Evolutionary conservation across 768 basidiomycete genomes (phyloP).

Genomic region (Amanita rimosa): DNA sequence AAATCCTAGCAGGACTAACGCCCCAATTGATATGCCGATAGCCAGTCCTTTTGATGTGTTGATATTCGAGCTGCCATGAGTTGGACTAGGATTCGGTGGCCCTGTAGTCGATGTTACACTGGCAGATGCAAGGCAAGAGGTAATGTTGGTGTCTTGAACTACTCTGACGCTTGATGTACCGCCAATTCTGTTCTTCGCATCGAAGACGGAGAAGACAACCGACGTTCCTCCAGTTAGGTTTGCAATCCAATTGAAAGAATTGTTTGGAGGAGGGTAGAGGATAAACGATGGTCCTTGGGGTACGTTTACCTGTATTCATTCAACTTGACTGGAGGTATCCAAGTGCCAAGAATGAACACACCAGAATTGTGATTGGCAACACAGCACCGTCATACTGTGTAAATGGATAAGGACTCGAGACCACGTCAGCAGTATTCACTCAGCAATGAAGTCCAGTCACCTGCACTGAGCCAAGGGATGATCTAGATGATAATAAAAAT

Average conservation of each 20-base stretch:
- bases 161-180: conserved; percentile 14
- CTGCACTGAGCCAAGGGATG: conserved; percentile 16
- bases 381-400: conserved; percentile 13
- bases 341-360: conserved; percentile 6
- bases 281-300: conserved; percentile 15
- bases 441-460: conserved; percentile 10
- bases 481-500: conserved; percentile 18
- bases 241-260: conserved; percentile 15
- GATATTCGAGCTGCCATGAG: background rate
- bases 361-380: conserved; percentile 16
- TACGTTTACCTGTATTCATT: conserved; percentile 12
- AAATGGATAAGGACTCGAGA: conserved; percentile 14
- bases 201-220: conserved; percentile 15
- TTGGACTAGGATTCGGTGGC: background rate
- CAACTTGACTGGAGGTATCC: background rate
- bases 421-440: background rate
- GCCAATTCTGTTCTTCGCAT: conserved; percentile 14
- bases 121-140: conserved; percentile 12
- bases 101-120: conserved; percentile 5
- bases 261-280: conserved; percentile 10
- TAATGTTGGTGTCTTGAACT: conserved; percentile 12
- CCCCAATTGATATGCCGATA: conserved; percentile 3
- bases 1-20: background rate
- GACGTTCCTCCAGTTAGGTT: conserved; percentile 16
- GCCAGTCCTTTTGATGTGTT: conserved; percentile 3